Evolutionary conservation across 148 eudicot species (phyloP).

Genomic region (Persicaria maculosa): DNA sequence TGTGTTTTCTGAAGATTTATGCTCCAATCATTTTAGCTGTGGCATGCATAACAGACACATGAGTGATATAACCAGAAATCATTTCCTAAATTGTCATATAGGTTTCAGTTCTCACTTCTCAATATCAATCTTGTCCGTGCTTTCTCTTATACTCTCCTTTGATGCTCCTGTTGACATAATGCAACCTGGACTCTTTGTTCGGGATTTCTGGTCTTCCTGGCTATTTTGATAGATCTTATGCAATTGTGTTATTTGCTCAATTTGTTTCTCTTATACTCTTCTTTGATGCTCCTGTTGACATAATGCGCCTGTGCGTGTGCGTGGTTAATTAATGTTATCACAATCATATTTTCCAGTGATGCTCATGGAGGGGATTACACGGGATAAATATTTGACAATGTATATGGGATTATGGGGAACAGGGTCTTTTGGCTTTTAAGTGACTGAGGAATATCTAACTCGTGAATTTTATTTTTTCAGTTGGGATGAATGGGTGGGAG

Average conservation of each 20-base stretch:
- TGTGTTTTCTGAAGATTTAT: not conserved
- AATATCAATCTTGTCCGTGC: not conserved
- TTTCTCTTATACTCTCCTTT: not conserved
- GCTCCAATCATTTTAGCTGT: not conserved
- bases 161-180: not conserved
- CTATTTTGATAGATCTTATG: not conserved
- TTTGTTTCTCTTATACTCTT: not conserved
- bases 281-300: not conserved
- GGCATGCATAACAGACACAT: not conserved
- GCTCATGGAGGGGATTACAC: not conserved
- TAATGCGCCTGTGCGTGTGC: not conserved
- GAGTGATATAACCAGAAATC: not conserved
- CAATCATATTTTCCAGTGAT: not conserved
- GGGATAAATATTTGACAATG: not conserved
- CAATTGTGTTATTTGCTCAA: not conserved
- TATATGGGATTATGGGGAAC: not conserved
- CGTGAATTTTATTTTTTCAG: conserved; percentile 19
- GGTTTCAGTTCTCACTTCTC: not conserved
- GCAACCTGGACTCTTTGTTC: not conserved
- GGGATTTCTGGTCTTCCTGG: not conserved
- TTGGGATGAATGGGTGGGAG: conserved; percentile 67
- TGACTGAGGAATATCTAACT: conserved; percentile 1
- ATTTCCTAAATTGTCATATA: not conserved
- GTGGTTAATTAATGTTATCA: not conserved
- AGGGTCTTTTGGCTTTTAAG: not conserved